These are phyloP conservation scores for Phytophthora brassicae DNA, from an alignment of 352 stramenopile genomes.

Conservation along the genomic window DNA sequence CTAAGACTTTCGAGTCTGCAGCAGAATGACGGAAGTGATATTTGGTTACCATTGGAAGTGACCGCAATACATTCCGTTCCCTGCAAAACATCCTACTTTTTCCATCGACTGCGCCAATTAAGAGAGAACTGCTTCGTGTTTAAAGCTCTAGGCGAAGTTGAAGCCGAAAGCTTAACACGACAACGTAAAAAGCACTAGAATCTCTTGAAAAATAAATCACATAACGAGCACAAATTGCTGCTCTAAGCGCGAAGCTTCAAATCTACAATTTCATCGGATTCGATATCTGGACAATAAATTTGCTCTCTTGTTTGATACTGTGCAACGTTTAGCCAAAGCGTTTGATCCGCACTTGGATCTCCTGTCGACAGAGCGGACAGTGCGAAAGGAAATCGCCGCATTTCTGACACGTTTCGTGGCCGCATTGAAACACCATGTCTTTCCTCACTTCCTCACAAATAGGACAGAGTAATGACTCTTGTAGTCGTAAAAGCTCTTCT, in stretches of 20 bases:
- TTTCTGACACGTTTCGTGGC: slow-evolving; percentile 72
- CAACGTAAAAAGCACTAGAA: slow-evolving; percentile 6
- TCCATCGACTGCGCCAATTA: slow-evolving; percentile 8
- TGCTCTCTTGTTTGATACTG: no score
- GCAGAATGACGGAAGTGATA: slow-evolving; percentile 29
- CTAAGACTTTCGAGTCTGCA: slow-evolving; percentile 20
- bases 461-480: slow-evolving; percentile 64
- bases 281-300: no score
- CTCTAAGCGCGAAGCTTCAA: slow-evolving; percentile 15
- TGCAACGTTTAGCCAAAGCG: slow-evolving; percentile 43
- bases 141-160: slow-evolving; percentile 7
- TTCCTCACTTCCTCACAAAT: slow-evolving; percentile 83
- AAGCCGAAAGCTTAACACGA: slow-evolving; percentile 16
- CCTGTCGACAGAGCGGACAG: slow-evolving; percentile 72
- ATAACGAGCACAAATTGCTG: slow-evolving; percentile 24
- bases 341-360: slow-evolving; percentile 77
- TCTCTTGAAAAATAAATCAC: slow-evolving; percentile 32
- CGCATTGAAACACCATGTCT: slow-evolving; percentile 84
- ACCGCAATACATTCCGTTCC: slow-evolving; percentile 34
- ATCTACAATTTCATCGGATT: no score
- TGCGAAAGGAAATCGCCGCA: slow-evolving; percentile 57
- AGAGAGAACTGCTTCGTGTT: slow-evolving; percentile 1
- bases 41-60: slow-evolving; percentile 41
- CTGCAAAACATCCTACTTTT: neutral
- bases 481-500: slow-evolving; percentile 57